Conservation (phyloP, 805 yeast species). For the Candida sonorensis region DNA sequence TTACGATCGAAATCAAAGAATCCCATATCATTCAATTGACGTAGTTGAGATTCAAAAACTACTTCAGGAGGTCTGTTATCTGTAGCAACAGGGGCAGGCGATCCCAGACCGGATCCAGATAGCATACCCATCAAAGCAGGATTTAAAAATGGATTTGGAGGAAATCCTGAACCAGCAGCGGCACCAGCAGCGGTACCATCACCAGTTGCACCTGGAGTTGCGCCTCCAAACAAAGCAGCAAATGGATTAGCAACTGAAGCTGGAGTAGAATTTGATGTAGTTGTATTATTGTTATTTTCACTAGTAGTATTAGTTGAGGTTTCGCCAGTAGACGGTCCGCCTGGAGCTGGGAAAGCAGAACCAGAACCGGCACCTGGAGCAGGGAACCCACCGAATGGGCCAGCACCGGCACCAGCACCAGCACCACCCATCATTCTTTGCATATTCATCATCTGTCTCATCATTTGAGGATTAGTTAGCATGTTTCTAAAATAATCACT, state of each 20-base stretch:
- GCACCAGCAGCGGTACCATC: conserved; percentile 18
- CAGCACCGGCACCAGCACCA: conserved; percentile 17
- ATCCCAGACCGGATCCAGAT: conserved; percentile 55
- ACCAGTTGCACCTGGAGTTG: conserved; percentile 15
- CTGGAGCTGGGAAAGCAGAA: conserved; percentile 45
- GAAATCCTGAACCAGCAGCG: conserved; percentile 20
- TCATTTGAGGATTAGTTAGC: conserved; percentile 76
- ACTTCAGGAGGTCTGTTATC: conserved; percentile 78
- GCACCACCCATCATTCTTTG: conserved; percentile 43
- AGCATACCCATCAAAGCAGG: conserved; percentile 38
- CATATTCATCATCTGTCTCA: conserved; percentile 77
- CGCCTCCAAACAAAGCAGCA: conserved; percentile 28
- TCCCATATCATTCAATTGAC: conserved; percentile 78
- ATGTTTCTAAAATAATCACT: conserved; percentile 76
- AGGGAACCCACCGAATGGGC: conserved; percentile 1
- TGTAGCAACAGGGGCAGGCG: conserved; percentile 53
- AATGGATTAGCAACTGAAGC: conserved; percentile 37
- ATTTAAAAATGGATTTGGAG: conserved; percentile 36
- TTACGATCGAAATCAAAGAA: conserved; percentile 90
- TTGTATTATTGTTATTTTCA: conserved; percentile 6
- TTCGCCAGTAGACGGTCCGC: conserved; percentile 24
- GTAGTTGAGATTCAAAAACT: conserved; percentile 61
- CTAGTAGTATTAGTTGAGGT: conserved; percentile 12
- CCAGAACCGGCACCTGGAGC: conserved; percentile 19
- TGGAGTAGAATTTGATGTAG: conserved; percentile 10